Conservation (phyloP, 192 early-diverging fungal species). For the Cladochytrium replicatum region DNA sequence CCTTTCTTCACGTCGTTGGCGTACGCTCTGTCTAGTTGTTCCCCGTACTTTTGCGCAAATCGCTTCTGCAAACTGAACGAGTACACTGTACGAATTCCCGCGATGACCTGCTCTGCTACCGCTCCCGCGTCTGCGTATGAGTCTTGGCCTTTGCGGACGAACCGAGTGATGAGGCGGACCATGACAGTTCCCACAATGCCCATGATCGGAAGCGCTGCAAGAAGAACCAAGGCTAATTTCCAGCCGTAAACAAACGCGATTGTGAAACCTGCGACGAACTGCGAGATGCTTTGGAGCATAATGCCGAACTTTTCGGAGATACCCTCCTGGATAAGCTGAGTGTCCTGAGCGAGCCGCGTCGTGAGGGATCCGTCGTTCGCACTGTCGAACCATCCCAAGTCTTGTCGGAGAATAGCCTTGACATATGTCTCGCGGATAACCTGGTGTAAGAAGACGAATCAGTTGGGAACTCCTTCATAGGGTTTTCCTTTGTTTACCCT, state of each 20-base stretch:
- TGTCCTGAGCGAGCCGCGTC: conserved; percentile 78
- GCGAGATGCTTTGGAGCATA: conserved; percentile 21
- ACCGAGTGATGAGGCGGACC: conserved; percentile 32
- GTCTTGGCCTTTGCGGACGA: conserved; percentile 41
- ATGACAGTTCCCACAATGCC: conserved; percentile 38
- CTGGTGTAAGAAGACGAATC: too few species aligned
- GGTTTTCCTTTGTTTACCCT: conserved; percentile 14
- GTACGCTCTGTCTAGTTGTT: conserved; percentile 53
- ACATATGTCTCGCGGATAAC: conserved; percentile 70
- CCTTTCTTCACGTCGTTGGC: conserved; percentile 53
- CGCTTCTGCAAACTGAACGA: conserved; percentile 35
- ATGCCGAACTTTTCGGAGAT: conserved; percentile 67
- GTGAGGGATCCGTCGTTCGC: conserved; percentile 50
- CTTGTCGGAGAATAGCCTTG: conserved; percentile 68
- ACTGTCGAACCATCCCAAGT: conserved; percentile 81
- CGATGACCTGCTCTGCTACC: conserved; percentile 63
- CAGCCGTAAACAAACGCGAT: conserved; percentile 56
- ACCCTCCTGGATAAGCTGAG: conserved; percentile 78
- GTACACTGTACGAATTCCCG: conserved; percentile 29
- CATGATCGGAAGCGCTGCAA: conserved; percentile 67
- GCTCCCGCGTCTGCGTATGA: conserved; percentile 76
- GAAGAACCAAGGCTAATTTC: conserved; percentile 74
- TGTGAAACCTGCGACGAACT: conserved; percentile 36
- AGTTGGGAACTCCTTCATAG: conserved; percentile 13
- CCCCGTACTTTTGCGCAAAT: conserved; percentile 51